Conservation (phyloP, 257 asterid species). For the Ophiorrhiza pumila region DNA sequence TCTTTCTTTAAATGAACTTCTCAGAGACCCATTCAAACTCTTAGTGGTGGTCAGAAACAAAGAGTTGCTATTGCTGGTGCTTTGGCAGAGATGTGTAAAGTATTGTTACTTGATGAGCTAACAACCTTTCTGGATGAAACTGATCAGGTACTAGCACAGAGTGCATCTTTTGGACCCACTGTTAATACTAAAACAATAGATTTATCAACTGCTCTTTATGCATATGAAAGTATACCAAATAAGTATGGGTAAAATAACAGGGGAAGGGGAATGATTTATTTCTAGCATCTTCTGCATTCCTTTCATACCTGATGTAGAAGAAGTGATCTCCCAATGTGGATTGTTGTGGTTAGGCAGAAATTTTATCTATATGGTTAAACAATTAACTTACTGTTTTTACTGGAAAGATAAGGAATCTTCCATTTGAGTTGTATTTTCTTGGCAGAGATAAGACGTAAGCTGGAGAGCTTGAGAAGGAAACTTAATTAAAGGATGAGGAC, state of each 20-base stretch:
- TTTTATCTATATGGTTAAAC: not conserved
- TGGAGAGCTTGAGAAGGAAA: not conserved
- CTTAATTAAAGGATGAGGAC: not conserved
- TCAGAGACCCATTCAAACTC: conserved; percentile 94
- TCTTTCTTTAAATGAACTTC: conserved; percentile 6
- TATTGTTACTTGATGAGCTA: conserved; percentile 88
- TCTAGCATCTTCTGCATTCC: not conserved
- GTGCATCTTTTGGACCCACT: not conserved
- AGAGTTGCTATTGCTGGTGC: conserved; percentile 99
- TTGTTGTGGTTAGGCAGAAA: not conserved
- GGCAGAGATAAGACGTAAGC: not conserved
- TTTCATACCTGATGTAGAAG: not conserved
- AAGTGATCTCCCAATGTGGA: not conserved
- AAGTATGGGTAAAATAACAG: not conserved
- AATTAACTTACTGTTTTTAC: not conserved
- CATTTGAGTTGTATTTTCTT: not conserved
- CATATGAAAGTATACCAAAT: not conserved
- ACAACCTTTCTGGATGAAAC: conserved; percentile 92
- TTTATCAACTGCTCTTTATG: not conserved
- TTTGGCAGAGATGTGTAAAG: conserved; percentile 88
- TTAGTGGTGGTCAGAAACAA: conserved; percentile 99
- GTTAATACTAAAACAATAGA: not conserved
- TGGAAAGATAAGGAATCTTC: not conserved
- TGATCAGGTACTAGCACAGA: conserved; percentile 62
- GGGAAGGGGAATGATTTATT: too few relatives aligned